Base-by-base conservation (phyloP, 139 green algal species). In the Coelastrella sp. region DNA sequence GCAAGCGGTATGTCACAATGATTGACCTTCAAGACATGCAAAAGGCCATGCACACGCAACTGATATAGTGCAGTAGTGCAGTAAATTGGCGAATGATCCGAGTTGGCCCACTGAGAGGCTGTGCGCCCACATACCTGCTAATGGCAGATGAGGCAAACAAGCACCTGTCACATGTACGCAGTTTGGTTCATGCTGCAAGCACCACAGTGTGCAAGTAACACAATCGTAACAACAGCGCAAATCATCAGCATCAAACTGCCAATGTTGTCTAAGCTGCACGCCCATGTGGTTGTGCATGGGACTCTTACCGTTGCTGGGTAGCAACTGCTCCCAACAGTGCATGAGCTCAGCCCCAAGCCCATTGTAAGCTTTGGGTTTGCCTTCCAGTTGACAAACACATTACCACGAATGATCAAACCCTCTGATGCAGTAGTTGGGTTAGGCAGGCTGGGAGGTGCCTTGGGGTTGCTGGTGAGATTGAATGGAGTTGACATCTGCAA, bases 361-460 rank as follows among this genome's bases (percentile, higher is more conserved):
- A 74, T 74, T 27, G 66, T 5, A n/a, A 32, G 30, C 5, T 53
- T 74, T 23, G 66, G 35, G 34, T 74, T 17, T 5, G 11, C 8
- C 13, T 74, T 11, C 34, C 34, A 74, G 66, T 74, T 74, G 11
- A 74, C 66, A 51, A 51, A 51, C 66, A 74, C 35, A 35, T 74
- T 74, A 7, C 66, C 66, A 2, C 35, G n/a, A 2, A 57, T 57
- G 45, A 57, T 57, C 11, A 57, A 13, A 57, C 45, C 45, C 11
- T 67, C 2, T 67, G 59, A 34, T 17, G 27, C 59, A 7, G 3
- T 37, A 0, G 27, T 67, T 23, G 59, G 23, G n/a, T 67, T 4
- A n/a, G 23, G n/a, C 23, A 67, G 15, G 8, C 11, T 32, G 9
- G 59, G 23, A 23, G 23, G 23, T 13, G 27, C 59, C 15, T 67